phyloP scores from a whole-genome alignment of 495 filamentous ascomycete genomes.

The Podospora tetraspora region DNA sequence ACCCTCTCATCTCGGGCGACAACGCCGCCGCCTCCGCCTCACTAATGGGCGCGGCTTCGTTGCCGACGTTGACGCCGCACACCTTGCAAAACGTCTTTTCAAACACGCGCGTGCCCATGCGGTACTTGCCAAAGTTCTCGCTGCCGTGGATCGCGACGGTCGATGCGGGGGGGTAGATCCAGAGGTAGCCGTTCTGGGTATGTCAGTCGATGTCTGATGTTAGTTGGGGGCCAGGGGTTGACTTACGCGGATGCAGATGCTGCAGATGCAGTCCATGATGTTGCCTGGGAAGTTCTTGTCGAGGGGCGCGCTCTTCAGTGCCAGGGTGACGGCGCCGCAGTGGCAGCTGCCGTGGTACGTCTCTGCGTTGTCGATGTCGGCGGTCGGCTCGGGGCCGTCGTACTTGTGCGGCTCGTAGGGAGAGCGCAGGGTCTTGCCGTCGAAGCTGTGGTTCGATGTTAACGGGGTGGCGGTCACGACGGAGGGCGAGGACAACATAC shows the following conservation, averaged over 20 bases:
- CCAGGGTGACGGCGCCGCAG: conserved; percentile 44
- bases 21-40: conserved; percentile 16
- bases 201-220: neutral
- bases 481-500: conserved; percentile 21
- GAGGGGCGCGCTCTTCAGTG: conserved; percentile 31
- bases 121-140: conserved; percentile 30
- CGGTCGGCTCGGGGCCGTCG: conserved; percentile 37
- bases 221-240: neutral
- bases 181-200: conserved; percentile 20
- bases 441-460: conserved; percentile 22
- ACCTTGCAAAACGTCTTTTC: conserved; percentile 39
- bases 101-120: conserved; percentile 19
- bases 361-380: conserved; percentile 32
- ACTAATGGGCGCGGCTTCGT: conserved; percentile 14
- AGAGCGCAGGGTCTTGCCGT: conserved; percentile 29
- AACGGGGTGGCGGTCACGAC: neutral
- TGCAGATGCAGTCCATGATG: conserved; percentile 36
- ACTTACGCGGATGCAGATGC: conserved; percentile 37
- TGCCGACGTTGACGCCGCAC: conserved; percentile 33
- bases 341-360: conserved; percentile 49
- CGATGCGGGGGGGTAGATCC: conserved; percentile 26
- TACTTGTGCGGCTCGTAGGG: conserved; percentile 32
- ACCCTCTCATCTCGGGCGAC: conserved; percentile 7
- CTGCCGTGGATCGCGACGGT: conserved; percentile 26
- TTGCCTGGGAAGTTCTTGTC: conserved; percentile 20